Evolutionary conservation across 2,329 filamentous ascomycete genomes (phyloP), one percentile per base, ranked within the genome.

Genomic region (Colletotrichum lindemuthianum): DNA sequence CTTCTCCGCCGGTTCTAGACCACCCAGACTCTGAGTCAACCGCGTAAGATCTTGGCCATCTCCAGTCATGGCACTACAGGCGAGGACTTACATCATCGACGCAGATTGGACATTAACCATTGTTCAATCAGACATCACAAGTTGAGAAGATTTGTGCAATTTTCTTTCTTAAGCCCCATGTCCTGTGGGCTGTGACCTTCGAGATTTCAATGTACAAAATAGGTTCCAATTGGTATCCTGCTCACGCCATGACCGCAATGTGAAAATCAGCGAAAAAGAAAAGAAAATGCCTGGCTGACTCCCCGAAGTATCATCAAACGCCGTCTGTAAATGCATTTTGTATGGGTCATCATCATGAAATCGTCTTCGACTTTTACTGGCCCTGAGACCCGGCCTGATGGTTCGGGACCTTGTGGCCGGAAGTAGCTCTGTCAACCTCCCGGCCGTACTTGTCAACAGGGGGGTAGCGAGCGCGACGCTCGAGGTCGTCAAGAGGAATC

Each of bases 401-500:
- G 40, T 74, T 67, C 8, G 82, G 69, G 5, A 80, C 72, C 36
- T 71, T 67, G 44, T 71, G 55, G 11, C 55, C 48, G 3, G 39
- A 34, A 6, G 60, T 63, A 8, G 66, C 63, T 50, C 76, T 73
- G 53, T 76, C 77, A 32, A 82, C 81, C 69, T 83, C 83, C 13
- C 78, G 78, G 33, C 86, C 86, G 59, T 83, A 78, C 45, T 78
- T 79, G 73, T 90, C 86, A 6, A 90, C 88, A 7, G 84, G 78
- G 0, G 92, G 92, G 78, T 83, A 96, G 47, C 92, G 85, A 44
- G 92, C 92, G 66, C 86, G 86, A 60, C 91, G 86, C 81, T 96
- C 92, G 7, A 96, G 82, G 60, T 93, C 90, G 72, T 96, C 92
- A 1, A 96, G 86, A 15, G 91, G 89, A 70, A 93, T 90, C 73